Conservation (phyloP, 352 stramenopile genomes). For the Saprolegnia diclina region DNA sequence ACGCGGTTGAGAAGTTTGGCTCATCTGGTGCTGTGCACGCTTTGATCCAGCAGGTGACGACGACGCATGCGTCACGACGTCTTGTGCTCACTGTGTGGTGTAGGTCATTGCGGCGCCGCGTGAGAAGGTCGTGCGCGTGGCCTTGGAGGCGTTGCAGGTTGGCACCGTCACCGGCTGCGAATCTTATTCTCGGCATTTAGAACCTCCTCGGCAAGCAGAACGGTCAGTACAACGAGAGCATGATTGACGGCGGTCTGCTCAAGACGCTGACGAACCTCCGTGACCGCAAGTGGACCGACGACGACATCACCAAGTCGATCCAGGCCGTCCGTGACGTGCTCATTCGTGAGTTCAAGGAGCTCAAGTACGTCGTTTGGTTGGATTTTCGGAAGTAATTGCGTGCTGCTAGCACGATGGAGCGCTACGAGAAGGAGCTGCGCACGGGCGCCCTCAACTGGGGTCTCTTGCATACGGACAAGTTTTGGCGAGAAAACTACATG, state of each 20-base stretch:
- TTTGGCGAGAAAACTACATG: slow-evolving; percentile 98
- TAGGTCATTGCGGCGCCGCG: slow-evolving; percentile 88
- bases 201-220: slow-evolving; percentile 77
- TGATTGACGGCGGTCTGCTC: slow-evolving; percentile 94
- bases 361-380: slow-evolving; percentile 52
- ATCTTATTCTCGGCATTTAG: slow-evolving; percentile 29
- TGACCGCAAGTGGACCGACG: slow-evolving; percentile 93
- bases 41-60: slow-evolving; percentile 66
- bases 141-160: slow-evolving; percentile 88
- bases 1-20: slow-evolving; percentile 76
- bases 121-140: slow-evolving; percentile 96
- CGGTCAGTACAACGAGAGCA: slow-evolving; percentile 87
- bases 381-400: neutral
- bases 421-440: slow-evolving; percentile 94
- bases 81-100: neutral
- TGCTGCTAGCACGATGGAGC: slow-evolving; percentile 89
- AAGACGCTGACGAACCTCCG: slow-evolving; percentile 92
- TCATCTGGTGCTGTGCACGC: slow-evolving; percentile 55
- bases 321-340: slow-evolving; percentile 72
- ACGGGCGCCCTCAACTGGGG: slow-evolving; percentile 94
- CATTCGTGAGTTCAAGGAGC: slow-evolving; percentile 82
- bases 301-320: slow-evolving; percentile 88
- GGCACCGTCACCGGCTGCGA: neutral
- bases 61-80: neutral
- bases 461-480: slow-evolving; percentile 95